Conservation (phyloP, 768 basidiomycete species). For the Pulveroboletus sp. region DNA sequence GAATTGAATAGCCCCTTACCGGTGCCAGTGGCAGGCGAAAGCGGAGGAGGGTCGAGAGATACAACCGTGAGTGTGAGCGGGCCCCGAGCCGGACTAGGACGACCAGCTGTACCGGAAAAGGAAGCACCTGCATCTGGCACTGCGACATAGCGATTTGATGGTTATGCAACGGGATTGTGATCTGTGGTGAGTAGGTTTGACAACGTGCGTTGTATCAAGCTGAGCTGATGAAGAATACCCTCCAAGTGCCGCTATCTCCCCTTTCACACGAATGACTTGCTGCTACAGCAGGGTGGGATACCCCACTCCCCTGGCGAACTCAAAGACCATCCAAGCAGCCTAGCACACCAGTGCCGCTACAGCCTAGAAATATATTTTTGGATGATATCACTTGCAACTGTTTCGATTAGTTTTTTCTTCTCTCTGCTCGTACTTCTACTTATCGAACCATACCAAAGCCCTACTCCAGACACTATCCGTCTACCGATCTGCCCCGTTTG, state of each 20-base stretch:
- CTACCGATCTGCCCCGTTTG: not conserved
- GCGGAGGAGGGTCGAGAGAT: conserved; percentile 3
- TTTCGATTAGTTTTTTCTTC: not conserved
- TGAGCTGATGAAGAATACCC: conserved; percentile 8
- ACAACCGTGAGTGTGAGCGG: not conserved
- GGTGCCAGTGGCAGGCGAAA: conserved; percentile 5
- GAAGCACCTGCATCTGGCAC: conserved; percentile 1
- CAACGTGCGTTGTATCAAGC: not conserved
- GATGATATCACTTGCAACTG: conserved; percentile 8
- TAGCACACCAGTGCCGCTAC: not conserved
- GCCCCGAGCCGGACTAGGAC: conserved; percentile 5
- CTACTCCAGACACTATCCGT: not conserved
- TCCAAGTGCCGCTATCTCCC: conserved; percentile 2
- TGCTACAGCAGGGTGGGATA: too few relatives aligned
- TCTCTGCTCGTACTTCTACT: not conserved
- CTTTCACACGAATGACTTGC: conserved; percentile 9
- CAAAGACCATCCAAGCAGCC: not conserved
- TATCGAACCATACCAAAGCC: too few relatives aligned
- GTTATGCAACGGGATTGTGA: conserved; percentile 3
- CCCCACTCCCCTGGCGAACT: not conserved
- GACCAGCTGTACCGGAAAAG: conserved; percentile 7
- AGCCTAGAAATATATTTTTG: conserved; percentile 6
- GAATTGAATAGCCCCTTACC: conserved; percentile 10
- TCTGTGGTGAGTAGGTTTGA: conserved; percentile 13
- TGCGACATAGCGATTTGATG: conserved; percentile 13